A percentile compares a stretch with the other conserved stretches of the same genome.
Conservation (phyloP, 352 stramenopile genomes). For the Globisporangium echinulatum region DNA sequence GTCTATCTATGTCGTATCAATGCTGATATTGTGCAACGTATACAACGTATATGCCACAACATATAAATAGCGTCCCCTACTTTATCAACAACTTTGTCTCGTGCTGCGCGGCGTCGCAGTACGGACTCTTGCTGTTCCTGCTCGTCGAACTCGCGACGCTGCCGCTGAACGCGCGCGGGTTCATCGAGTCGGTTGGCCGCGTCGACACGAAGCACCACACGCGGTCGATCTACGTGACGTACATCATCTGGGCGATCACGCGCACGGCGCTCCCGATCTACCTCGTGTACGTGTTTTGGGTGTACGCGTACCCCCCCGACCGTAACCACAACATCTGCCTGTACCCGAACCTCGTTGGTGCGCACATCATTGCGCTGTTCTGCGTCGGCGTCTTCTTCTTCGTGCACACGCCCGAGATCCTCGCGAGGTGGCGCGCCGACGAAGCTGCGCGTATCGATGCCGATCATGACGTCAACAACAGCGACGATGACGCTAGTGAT, state of each 20-base stretch:
- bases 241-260: conserved; percentile 67
- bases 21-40: too few relatives aligned
- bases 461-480: conserved; percentile 12
- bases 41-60: too few relatives aligned
- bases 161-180: conserved; percentile 65
- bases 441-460: conserved; percentile 3
- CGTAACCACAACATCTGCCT: conserved; percentile 73
- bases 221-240: conserved; percentile 68
- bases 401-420: conserved; percentile 71
- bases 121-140: conserved; percentile 68
- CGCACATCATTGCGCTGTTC: conserved; percentile 75
- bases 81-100: conserved; percentile 85
- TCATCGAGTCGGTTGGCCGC: conserved; percentile 62
- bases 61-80: conserved; percentile 49
- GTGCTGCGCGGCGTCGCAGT: conserved; percentile 71
- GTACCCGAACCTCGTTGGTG: conserved; percentile 67
- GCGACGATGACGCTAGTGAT: conserved; percentile 14
- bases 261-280: conserved; percentile 71
- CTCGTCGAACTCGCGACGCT: conserved; percentile 78
- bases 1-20: too few relatives aligned
- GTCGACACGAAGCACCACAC: conserved; percentile 60
- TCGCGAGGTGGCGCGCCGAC: conserved; percentile 22
- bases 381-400: conserved; percentile 81
- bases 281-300: conserved; percentile 70
- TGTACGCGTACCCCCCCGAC: conserved; percentile 58